Conservation (phyloP, 108 stramenopile species). For the Hondaea fermentalgiana region DNA sequence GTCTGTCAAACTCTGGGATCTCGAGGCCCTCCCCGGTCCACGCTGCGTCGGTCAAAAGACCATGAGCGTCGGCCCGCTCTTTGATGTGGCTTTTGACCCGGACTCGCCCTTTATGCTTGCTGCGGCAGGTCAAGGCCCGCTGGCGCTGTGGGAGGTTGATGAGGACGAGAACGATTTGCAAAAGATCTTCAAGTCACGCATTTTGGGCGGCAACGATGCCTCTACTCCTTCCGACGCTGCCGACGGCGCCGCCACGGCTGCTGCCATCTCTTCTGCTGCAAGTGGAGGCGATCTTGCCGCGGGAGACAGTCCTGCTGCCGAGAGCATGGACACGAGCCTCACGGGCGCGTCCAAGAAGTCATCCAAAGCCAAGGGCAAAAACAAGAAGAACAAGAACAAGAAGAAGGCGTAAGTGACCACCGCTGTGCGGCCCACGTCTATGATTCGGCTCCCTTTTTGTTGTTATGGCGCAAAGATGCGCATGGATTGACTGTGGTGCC, state of each 20-base stretch:
- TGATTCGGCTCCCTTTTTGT: too few relatives aligned
- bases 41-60: neutral
- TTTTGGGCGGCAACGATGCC: neutral
- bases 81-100: conserved; percentile 68
- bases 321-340: neutral
- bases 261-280: neutral
- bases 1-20: conserved; percentile 85
- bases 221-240: neutral
- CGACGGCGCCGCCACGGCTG: neutral
- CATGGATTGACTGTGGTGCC: too few relatives aligned
- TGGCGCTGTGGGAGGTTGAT: conserved; percentile 83
- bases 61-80: conserved; percentile 36
- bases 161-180: conserved; percentile 41
- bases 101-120: conserved; percentile 75
- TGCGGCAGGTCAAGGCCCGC: conserved; percentile 77
- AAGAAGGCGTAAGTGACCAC: neutral
- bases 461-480: too few relatives aligned
- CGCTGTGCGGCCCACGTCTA: too few relatives aligned
- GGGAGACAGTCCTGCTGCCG: neutral
- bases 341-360: neutral
- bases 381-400: conserved; percentile 6
- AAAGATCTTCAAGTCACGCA: neutral
- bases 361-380: neutral
- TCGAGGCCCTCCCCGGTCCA: conserved; percentile 30
- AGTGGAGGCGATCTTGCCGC: neutral